Evolutionary conservation across 2,329 filamentous ascomycete genomes (phyloP), one percentile per base, ranked within the genome.

Genomic region (Drechslerella coelobrocha): DNA sequence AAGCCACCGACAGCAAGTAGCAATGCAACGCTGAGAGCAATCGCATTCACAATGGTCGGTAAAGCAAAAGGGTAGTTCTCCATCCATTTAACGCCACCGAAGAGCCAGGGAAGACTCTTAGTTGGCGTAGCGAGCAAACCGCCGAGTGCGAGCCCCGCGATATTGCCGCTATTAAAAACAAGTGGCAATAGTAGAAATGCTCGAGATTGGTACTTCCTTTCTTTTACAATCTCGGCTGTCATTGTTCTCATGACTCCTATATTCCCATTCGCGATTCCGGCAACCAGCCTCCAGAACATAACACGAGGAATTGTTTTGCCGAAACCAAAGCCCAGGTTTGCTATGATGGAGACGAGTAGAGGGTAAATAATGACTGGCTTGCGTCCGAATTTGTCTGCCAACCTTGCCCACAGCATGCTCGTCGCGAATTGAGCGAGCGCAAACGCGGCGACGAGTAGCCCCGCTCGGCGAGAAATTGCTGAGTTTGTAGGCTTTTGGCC

Each of bases 351-450:
- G 0, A 91, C 91, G 2, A 86, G 76, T 23, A 96, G 79, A 0
- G 91, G 91, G 57, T 95, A 86, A 59, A 95, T 79, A 19, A 96
- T 82, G 12, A 94, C 90, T 10, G 83, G 84, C 79, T 96, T 96
- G 50, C 91, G 84, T 0, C 91, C 92, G 62, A 85, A 83, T 62
- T 80, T 81, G 34, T 85, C 84, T 2, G 88, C 86, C 1, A 92
- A 80, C 0, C 88, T 83, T 0, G 91, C 91, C 91, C 91, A 96
- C 68, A 91, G 78, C 78, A 96, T 87, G 1, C 90, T 90, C 0
- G 91, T 95, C 21, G 90, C 77, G 76, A 93, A 93, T 77, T 96
- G 91, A 0, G 89, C 88, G 0, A 88, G 89, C 0, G 89, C 92
- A 77, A 96, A 96, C 43, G 87, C 87, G 12, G 89, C 90, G 52